A percentile compares a stretch with the other conserved stretches of the same genome.
Evolutionary conservation across 192 early-diverging fungal species (phyloP).

Genomic region (Backusella psychrophila): DNA sequence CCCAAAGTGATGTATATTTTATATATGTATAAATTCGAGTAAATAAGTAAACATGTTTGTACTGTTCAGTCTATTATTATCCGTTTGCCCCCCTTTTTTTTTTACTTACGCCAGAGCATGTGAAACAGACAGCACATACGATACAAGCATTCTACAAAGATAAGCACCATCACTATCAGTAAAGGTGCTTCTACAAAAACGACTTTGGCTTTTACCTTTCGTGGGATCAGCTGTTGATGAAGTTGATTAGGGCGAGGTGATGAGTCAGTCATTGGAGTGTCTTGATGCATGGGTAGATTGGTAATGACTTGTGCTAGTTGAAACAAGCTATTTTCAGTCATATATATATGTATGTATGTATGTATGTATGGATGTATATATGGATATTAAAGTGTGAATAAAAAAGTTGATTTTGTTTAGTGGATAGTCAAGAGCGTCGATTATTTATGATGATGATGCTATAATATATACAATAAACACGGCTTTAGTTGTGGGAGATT

Average conservation of each 20-base stretch:
- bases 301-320: conserved; percentile 11
- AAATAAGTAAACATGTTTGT: too few species aligned
- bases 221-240: not conserved
- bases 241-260: not conserved
- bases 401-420: not conserved
- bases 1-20: too few species aligned
- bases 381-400: not conserved
- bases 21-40: too few species aligned
- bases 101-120: conserved; percentile 23
- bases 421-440: too few species aligned
- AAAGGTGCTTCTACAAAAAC: not conserved
- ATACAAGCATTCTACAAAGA: conserved; percentile 33
- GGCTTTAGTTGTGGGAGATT: too few species aligned
- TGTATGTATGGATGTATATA: not conserved
- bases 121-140: conserved; percentile 36
- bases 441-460: too few species aligned
- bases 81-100: not conserved
- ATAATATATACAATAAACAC: too few species aligned
- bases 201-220: not conserved
- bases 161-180: too few species aligned
- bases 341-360: not conserved
- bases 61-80: too few species aligned
- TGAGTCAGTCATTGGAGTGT: conserved; percentile 5
- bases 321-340: conserved; percentile 8
- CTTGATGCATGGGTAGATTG: conserved; percentile 11